phyloP scores from a whole-genome alignment of 177 flowering plant genomes.

The Vitis hybrid region DNA sequence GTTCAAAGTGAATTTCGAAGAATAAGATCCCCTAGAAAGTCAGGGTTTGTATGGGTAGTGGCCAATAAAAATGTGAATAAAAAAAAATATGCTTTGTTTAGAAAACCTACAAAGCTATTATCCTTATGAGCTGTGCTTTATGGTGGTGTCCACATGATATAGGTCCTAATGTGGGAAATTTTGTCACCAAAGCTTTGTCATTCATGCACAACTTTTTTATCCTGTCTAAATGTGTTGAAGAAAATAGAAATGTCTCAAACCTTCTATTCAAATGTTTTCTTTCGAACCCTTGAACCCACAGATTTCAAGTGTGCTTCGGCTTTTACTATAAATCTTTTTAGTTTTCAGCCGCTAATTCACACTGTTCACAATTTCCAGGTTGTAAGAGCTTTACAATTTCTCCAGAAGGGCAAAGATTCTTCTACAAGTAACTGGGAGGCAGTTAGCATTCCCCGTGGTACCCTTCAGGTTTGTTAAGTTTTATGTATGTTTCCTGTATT shows the following conservation, averaged over 20 bases:
- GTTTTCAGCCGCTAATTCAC: no score
- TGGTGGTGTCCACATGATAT: no score
- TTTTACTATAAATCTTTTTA: no score
- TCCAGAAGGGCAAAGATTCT: slow-evolving; percentile 61
- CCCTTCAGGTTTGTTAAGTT: slow-evolving; percentile 85
- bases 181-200: neutral
- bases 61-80: no score
- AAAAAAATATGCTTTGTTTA: no score
- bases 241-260: neutral
- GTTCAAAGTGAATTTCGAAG: no score
- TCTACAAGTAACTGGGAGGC: slow-evolving; percentile 56
- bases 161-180: neutral
- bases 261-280: neutral
- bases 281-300: neutral
- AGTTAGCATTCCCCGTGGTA: slow-evolving; percentile 87
- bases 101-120: no score
- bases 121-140: no score
- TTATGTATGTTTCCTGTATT: neutral
- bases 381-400: slow-evolving; percentile 73
- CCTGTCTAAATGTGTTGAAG: neutral
- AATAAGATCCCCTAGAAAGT: no score
- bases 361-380: slow-evolving; percentile 44
- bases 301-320: neutral
- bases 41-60: no score
- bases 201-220: neutral